Evolutionary conservation across 495 filamentous ascomycete genomes (phyloP).

Genomic region (Aeminium ludgeri): DNA sequence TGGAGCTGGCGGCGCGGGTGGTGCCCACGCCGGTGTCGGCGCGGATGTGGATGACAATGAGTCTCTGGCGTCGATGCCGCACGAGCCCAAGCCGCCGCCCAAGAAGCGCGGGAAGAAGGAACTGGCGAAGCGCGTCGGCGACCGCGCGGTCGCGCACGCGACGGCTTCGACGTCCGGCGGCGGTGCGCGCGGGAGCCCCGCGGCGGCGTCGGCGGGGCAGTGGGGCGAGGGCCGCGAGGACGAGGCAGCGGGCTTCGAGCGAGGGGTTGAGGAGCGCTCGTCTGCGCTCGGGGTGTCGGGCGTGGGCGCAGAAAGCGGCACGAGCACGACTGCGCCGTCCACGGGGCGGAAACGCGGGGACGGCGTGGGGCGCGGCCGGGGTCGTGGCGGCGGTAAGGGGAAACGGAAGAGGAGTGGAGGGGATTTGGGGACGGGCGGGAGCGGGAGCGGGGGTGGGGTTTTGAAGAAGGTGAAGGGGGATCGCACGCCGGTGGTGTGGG

Average conservation of each 20-base stretch:
- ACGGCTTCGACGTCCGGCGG: constrained; percentile 1
- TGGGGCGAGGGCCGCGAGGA: neutral
- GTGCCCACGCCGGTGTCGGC: constrained; percentile 52
- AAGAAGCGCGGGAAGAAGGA: constrained; percentile 12
- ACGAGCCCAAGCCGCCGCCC: too few species aligned
- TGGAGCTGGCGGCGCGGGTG: neutral
- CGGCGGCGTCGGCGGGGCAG: constrained; percentile 36
- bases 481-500: too few species aligned
- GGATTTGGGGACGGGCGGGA: constrained; percentile 27
- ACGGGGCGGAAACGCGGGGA: constrained; percentile 29
- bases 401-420: constrained; percentile 51
- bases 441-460: constrained; percentile 11
- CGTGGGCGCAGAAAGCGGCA: too few species aligned
- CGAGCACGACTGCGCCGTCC: too few species aligned
- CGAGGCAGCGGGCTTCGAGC: neutral
- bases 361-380: too few species aligned
- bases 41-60: constrained; percentile 23
- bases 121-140: constrained; percentile 13
- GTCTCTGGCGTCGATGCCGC: neutral
- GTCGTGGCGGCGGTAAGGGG: too few species aligned
- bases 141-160: constrained; percentile 17
- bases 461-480: constrained; percentile 14
- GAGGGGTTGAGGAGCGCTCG: neutral
- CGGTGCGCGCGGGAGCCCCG: neutral
- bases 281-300: constrained; percentile 18